Evolutionary conservation across 1,284 basidiomycete species (phyloP), one percentile per base, ranked within the genome.

Genomic region (Fistulinella cinereoalba): DNA sequence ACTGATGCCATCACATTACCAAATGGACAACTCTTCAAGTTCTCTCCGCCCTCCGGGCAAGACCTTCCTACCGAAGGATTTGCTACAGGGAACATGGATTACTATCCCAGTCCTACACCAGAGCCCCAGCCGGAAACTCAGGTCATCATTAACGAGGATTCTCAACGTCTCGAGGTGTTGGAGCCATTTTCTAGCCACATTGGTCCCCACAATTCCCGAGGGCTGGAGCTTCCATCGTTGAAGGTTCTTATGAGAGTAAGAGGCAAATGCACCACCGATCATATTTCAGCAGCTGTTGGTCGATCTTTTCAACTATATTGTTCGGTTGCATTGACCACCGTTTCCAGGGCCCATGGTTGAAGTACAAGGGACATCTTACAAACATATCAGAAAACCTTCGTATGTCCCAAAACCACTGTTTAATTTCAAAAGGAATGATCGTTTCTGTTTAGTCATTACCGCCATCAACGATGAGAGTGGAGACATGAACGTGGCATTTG

Each of bases 181-280:
- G 76, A 89, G 62, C 93, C 97, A 3, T 99, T 99, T 68, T 54
- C 70, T 3, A 88, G 84, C 52, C 89, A 84, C 57, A 98, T 98
- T 63, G 68, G 70, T 37, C 65, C 68, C 33, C 62, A 74, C 29
- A 81, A 79, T 61, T 62, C 72, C 24, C 65, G 76, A 52, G 75
- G 79, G 16, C 70, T 87, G 44, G 97, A 99, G 74, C 76, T 99
- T 12, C 86, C 92, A 18, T 57, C 76, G 29, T 71, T 94, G 66
- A 89, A 82, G 58, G 92, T 96, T 49, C 68, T 99, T 44, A 83
- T 99, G 79, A 75, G 94, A 22, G 91, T 99, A 15, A 75, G 91
- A 55, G 97, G 97, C 39, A 99, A 99, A 72, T 99, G 96, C 70
- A 99, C 96, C 15, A 99, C 97, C 23, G 97, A 99, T 64, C 94